Conservation (phyloP, 495 filamentous ascomycete species). For the Xanthoparmelia taractica region DNA sequence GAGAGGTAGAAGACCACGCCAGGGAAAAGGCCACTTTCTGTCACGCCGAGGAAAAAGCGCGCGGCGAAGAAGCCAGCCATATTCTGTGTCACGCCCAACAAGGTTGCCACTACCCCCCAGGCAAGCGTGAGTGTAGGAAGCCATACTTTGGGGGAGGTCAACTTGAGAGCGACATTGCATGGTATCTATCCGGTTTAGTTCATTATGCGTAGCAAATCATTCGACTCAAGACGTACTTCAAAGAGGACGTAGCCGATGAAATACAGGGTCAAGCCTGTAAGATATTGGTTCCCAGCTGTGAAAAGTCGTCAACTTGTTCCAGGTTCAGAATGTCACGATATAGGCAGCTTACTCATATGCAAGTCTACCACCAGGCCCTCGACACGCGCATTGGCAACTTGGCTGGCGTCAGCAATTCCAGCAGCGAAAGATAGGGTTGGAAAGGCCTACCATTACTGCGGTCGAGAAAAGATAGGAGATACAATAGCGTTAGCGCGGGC, state of each 20-base stretch:
- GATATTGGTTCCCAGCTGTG: slow-evolving; percentile 58
- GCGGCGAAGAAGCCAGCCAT: slow-evolving; percentile 56
- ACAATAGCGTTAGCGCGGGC: slow-evolving; percentile 60
- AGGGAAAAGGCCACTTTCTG: slow-evolving; percentile 48
- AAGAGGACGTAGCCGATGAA: slow-evolving; percentile 71
- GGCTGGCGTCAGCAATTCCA: slow-evolving; percentile 17
- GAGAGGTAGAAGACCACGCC: slow-evolving; percentile 78
- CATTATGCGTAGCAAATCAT: not conserved
- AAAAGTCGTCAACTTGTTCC: not conserved
- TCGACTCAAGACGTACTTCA: slow-evolving; percentile 30
- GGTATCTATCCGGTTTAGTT: slow-evolving; percentile 43
- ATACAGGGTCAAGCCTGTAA: slow-evolving; percentile 63
- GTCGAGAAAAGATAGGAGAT: slow-evolving; percentile 67
- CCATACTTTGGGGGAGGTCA: slow-evolving; percentile 58
- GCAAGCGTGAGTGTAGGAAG: slow-evolving; percentile 46
- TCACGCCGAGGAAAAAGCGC: slow-evolving; percentile 53
- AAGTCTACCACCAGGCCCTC: slow-evolving; percentile 60
- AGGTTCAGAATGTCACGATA: not conserved
- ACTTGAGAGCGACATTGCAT: slow-evolving; percentile 66
- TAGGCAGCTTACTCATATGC: slow-evolving; percentile 44
- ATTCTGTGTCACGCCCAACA: slow-evolving; percentile 62
- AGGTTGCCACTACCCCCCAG: slow-evolving; percentile 61
- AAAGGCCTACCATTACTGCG: slow-evolving; percentile 55
- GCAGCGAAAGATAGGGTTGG: not conserved
- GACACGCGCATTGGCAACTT: slow-evolving; percentile 49